Percentiles rank a stretch among this genome's conserved stretches.
phyloP scores from a whole-genome alignment of 164 flowering plant genomes.

The Taxillus chinensis region DNA sequence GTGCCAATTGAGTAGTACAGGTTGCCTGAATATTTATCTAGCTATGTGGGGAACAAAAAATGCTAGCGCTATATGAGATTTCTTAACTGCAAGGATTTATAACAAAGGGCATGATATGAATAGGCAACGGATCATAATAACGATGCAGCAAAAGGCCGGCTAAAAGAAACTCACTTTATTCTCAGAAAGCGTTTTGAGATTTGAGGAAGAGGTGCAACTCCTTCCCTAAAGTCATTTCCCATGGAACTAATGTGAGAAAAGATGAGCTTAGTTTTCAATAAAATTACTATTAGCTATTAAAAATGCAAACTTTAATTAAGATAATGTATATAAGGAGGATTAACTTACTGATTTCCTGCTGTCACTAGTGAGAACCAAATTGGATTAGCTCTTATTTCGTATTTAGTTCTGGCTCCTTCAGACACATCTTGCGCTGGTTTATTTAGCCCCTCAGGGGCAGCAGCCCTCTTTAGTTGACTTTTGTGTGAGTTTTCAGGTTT shows the following conservation, averaged over 20 bases:
- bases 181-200: constrained; percentile 41
- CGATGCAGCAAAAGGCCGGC: no score
- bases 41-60: no score
- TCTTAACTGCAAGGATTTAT: no score
- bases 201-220: constrained; percentile 42
- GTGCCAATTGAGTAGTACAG: no score
- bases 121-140: no score
- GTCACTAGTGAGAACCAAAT: constrained; percentile 26
- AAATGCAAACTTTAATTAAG: neutral
- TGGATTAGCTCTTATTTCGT: constrained; percentile 12
- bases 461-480: constrained; percentile 3
- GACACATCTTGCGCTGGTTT: constrained; percentile 10
- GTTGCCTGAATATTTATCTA: no score
- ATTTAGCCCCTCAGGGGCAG: constrained; percentile 9
- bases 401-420: constrained; percentile 8
- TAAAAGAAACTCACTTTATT: constrained; percentile 27
- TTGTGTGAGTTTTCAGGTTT: constrained; percentile 2
- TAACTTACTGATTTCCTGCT: constrained; percentile 15
- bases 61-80: no score
- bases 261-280: neutral
- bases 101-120: no score
- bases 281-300: neutral
- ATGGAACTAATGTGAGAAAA: neutral
- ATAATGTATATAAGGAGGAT: neutral
- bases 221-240: constrained; percentile 18